Conservation (phyloP, 1,284 basidiomycete species). For the Ceratobasidium sp. region DNA sequence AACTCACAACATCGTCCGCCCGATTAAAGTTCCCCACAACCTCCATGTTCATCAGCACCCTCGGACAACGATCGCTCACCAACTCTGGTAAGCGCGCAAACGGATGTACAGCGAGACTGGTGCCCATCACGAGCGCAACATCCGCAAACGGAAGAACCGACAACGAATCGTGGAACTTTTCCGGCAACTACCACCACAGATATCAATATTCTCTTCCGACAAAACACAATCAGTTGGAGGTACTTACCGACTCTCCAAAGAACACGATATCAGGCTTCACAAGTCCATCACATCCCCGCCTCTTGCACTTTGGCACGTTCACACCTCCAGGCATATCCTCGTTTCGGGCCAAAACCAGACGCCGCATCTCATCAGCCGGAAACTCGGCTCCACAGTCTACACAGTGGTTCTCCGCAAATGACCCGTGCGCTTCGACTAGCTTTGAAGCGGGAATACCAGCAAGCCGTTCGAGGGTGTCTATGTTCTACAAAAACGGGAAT, state of each 20-base stretch:
- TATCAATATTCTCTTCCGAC: background rate
- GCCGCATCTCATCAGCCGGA: constrained; percentile 74
- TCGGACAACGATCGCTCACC: constrained; percentile 49
- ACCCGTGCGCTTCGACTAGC: constrained; percentile 95
- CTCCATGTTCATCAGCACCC: constrained; percentile 47
- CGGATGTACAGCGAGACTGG: constrained; percentile 83
- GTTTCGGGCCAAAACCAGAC: constrained; percentile 59
- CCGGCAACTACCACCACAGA: constrained; percentile 66
- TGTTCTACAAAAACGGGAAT: constrained; percentile 59
- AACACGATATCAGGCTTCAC: constrained; percentile 97
- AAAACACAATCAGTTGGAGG: background rate
- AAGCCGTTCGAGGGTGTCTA: constrained; percentile 91
- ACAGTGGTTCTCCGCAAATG: constrained; percentile 85
- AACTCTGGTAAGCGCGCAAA: constrained; percentile 72
- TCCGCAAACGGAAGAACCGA: constrained; percentile 70
- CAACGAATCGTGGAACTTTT: constrained; percentile 63
- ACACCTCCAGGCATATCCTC: constrained; percentile 51
- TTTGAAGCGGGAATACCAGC: constrained; percentile 79
- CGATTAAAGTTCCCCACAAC: constrained; percentile 44
- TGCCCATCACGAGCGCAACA: constrained; percentile 91
- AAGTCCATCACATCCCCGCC: constrained; percentile 66
- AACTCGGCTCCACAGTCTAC: constrained; percentile 72
- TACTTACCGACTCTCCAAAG: constrained; percentile 76
- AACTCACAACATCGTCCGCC: constrained; percentile 44
- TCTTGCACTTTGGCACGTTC: constrained; percentile 69